Evolutionary conservation across 345 rosid species (phyloP), one percentile per base, ranked within the genome.

Genomic region (Hibiscus syriacus): DNA sequence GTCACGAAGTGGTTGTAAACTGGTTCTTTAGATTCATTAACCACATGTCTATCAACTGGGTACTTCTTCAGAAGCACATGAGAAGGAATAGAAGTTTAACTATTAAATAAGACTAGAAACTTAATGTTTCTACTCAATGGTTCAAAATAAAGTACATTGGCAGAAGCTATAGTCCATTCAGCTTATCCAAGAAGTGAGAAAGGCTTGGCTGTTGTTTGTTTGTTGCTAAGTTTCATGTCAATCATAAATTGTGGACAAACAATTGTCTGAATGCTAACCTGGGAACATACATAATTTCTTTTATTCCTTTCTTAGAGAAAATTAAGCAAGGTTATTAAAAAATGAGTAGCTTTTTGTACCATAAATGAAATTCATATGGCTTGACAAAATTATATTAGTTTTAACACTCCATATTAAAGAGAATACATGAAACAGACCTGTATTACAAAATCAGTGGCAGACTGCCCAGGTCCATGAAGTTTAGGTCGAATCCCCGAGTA

Each of bases 401-500:
- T 14, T 10, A 58, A 50, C 14, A 13, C 16, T 34, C 71, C 6
- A 17, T 5, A 46, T 30, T n/a, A 8, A 43, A 56, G 72, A 39
- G 6, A 62, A 26, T 55, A 48, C 27, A 72, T 46, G 38, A 72
- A 65, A 52, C 71, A 23, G 59, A 88, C 97, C 88, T 90, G 97
- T 70, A 93, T 82, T n/a, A 89, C 67, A 73, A 90, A 93, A 84
- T 90, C 96, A 7, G 16, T 36, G 0, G 92, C 78, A 70, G 90
- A 41, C 80, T 87, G 92, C 50, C 72, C 79, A 34, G 92, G 94
- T 73, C 96, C 96, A 0, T 86, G 73, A 75, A 93, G 81, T 79
- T 93, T 93, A 12, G 97, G 85, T 55, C 97, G 84, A 61, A 90
- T 89, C 73, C 98, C 98, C 10, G 94, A 72, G 78, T 93, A 93